Conservation (phyloP, 1,284 basidiomycete species). For the Mycena sp. region DNA sequence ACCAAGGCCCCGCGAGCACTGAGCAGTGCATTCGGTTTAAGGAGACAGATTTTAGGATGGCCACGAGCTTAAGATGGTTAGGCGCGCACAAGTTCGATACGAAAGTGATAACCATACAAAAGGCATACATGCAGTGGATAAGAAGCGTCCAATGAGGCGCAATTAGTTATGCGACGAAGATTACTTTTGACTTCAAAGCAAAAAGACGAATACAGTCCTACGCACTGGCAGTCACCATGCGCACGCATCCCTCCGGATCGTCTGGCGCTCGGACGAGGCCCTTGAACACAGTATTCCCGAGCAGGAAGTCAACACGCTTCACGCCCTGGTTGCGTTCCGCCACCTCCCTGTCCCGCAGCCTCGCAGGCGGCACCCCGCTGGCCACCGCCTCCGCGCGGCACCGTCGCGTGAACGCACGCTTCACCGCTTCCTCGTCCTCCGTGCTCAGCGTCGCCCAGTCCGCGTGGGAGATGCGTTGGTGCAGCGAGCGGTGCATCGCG, state of each 20-base stretch:
- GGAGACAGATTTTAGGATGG: too few relatives aligned
- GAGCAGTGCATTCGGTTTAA: too few relatives aligned
- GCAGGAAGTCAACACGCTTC: constrained; percentile 67
- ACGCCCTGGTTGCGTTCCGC: constrained; percentile 52
- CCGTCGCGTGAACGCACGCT: constrained; percentile 59
- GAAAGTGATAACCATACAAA: too few relatives aligned
- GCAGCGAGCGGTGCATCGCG: constrained; percentile 59
- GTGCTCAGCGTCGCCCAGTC: constrained; percentile 63
- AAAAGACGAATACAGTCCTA: too few relatives aligned
- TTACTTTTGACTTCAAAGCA: too few relatives aligned
- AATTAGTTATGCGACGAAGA: too few relatives aligned
- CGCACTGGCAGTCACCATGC: constrained; percentile 16
- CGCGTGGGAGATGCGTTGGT: constrained; percentile 59
- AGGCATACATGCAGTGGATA: too few relatives aligned
- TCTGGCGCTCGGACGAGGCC: constrained; percentile 55
- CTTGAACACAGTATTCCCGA: constrained; percentile 58
- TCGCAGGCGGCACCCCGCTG: constrained; percentile 44
- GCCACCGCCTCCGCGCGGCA: constrained; percentile 40
- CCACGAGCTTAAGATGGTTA: too few relatives aligned
- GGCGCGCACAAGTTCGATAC: too few relatives aligned
- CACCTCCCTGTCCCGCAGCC: constrained; percentile 42
- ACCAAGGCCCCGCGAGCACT: too few relatives aligned
- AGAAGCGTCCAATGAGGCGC: too few relatives aligned
- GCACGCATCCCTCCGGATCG: constrained; percentile 42
- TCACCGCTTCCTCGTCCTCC: constrained; percentile 52